Evolutionary conservation across 1,284 basidiomycete species (phyloP), one percentile per base, ranked within the genome.

Genomic region (Boletus sp.): DNA sequence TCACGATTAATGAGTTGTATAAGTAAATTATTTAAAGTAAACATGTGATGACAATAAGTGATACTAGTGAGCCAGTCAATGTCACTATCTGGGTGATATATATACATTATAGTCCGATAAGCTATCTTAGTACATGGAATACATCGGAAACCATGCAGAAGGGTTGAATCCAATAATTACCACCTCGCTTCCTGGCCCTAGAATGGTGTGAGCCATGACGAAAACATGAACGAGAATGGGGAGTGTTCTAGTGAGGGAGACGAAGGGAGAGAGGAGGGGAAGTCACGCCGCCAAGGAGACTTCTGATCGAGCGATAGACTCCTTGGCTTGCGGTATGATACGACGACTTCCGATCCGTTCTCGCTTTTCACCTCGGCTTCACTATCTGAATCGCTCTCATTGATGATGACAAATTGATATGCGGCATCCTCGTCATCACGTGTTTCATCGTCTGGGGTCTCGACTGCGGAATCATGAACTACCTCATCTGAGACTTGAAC

Each of bases 161-260:
- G 47, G 55, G 61, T 53, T 9, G 55, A 63, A 49, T 65, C 63
- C 59, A 61, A 53, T 57, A 51, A 51, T 16, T 58, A 53, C 51
- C 45, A 42, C 58, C 42, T 53, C 33, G n/a, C 41, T 22, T 42
- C 48, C 41, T 49, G 47, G 6, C 37, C 51, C 39, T 45, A 47
- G 29, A 65, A 39, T 7, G 62, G 60, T 7, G 53, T 58, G 53
- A 67, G 52, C 56, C 57, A 63, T 1, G 65, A 51, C 35, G 64
- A 51, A 51, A 69, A 65, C 55, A 63, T 29, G 37, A 51, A 52
- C 18, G 61, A 57, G 22, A 61, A 27, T 0, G 61, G 51, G 6
- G 58, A 37, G 37, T 51, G 48, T 18, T 53, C 49, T 11, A 50
- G 39, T 8, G 43, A 49, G 16, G 65, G 45, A 12, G 16, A 20